These are phyloP conservation scores for Cephalotrichum gorgonifer DNA, from an alignment of 2,329 filamentous ascomycete species.

Conservation along the genomic window DNA sequence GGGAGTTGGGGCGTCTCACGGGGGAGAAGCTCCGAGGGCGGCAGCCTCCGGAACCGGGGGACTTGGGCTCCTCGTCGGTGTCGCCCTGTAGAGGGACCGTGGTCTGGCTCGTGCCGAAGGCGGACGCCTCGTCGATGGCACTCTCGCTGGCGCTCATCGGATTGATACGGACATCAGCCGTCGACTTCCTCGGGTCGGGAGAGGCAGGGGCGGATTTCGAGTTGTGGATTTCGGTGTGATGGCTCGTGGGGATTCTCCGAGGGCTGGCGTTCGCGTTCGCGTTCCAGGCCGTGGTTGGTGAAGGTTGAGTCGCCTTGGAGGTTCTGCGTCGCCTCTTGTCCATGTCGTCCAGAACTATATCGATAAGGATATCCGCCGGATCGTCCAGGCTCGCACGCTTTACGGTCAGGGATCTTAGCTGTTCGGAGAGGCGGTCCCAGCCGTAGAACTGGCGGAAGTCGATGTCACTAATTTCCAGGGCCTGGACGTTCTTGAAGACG, in stretches of 20 bases:
- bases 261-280: slow-evolving; percentile 44
- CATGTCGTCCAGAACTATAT: slow-evolving; percentile 94
- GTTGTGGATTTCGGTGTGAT: slow-evolving; percentile 55
- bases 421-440: slow-evolving; percentile 89
- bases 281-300: slow-evolving; percentile 63
- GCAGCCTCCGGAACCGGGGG: slow-evolving; percentile 8
- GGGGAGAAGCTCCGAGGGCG: slow-evolving; percentile 74
- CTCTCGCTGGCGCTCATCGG: slow-evolving; percentile 47
- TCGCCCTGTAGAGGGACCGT: slow-evolving; percentile 18
- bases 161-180: slow-evolving; percentile 42
- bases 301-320: slow-evolving; percentile 71
- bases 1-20: slow-evolving; percentile 62
- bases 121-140: slow-evolving; percentile 30
- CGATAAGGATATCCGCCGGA: slow-evolving; percentile 77
- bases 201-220: slow-evolving; percentile 61
- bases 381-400: slow-evolving; percentile 85
- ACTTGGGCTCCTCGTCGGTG: slow-evolving; percentile 33
- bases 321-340: slow-evolving; percentile 83
- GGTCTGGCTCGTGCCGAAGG: slow-evolving; percentile 16
- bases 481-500: slow-evolving; percentile 93
- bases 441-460: slow-evolving; percentile 96
- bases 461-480: slow-evolving; percentile 86
- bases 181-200: slow-evolving; percentile 35
- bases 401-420: slow-evolving; percentile 78
- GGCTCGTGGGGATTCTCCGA: slow-evolving; percentile 47